Conservation (phyloP, 441 rosid species). For the Pelargonium citronellum region DNA sequence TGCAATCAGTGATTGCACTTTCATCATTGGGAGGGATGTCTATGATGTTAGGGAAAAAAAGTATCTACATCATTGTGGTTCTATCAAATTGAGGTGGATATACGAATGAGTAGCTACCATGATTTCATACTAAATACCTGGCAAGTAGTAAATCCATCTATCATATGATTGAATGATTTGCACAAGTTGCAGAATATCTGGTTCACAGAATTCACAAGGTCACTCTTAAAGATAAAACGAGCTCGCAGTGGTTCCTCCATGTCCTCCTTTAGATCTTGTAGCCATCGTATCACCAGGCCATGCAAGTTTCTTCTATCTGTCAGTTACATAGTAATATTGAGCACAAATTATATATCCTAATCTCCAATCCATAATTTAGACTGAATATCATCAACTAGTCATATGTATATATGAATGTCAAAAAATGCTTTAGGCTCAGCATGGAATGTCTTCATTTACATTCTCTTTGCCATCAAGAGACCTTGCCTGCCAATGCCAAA, state of each 20-base stretch:
- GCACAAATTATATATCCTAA: constrained; percentile 6
- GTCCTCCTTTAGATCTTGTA: constrained; percentile 66
- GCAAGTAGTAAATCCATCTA: constrained; percentile 56
- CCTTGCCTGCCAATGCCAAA: background rate
- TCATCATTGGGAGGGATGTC: background rate
- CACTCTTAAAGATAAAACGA: constrained; percentile 49
- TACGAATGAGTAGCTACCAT: background rate
- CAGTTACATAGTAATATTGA: constrained; percentile 17
- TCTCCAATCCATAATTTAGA: background rate
- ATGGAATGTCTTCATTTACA: background rate
- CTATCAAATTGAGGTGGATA: background rate
- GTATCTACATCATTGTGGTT: background rate
- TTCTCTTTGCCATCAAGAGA: background rate
- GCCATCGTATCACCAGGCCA: constrained; percentile 70
- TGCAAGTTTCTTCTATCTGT: constrained; percentile 56
- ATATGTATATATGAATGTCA: background rate
- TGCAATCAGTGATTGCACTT: background rate
- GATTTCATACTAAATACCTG: constrained; percentile 36
- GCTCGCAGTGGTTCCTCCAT: constrained; percentile 60
- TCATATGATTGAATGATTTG: constrained; percentile 39
- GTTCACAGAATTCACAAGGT: constrained; percentile 53
- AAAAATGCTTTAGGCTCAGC: background rate
- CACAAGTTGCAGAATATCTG: constrained; percentile 61
- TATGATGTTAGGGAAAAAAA: background rate
- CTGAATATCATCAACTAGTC: background rate